Evolutionary conservation across 2,329 filamentous ascomycete genomes (phyloP), one percentile per base, ranked within the genome.

Genomic region (Sporothrix pseudoabietina): DNA sequence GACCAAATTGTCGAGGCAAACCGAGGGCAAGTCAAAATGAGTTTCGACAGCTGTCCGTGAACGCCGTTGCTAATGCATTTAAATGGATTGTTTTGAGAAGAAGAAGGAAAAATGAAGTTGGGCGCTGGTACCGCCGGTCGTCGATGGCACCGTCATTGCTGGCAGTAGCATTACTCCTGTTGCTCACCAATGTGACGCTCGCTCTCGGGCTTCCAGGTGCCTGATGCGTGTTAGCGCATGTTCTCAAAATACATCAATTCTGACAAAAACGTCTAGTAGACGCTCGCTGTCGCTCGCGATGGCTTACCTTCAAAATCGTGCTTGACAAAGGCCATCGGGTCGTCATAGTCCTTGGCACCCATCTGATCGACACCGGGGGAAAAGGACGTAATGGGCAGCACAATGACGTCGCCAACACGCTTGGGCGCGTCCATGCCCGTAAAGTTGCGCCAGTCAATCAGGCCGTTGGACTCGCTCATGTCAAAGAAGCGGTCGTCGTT

Each of bases 291-390:
- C 35, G 19, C 39, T n/a, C 16, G n/a, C 30, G 26, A 81, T 26
- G 35, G 3, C 87, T 77, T 84, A 97, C 95, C 96, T 85, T 97
- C 93, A 81, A 99, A 99, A 72, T 94, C 91, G 83, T 99, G 96
- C 83, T 96, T 94, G 75, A 99, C 96, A 85, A 97, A 98, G 1
- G 96, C 96, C 93, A 97, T 95, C 0, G 94, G 94, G 80, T 98
- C 92, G 77, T 98, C 94, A 57, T 90, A 87, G 75, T 97, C 94
- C 78, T 91, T 91, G 63, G 96, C 92, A 14, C 92, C 93, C 94
- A 98, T 98, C 80, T 97, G 94, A 77, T 90, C 88, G 61, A 98
- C 94, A 35, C 96, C 96, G 0, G 96, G 96, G 78, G 94, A 97
- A 85, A 99, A 99, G 82, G 94, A 95, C 7, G 96, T 99, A 78